Base-by-base conservation (phyloP, 106 monocot species). In the Phalaenopsis equestris region DNA sequence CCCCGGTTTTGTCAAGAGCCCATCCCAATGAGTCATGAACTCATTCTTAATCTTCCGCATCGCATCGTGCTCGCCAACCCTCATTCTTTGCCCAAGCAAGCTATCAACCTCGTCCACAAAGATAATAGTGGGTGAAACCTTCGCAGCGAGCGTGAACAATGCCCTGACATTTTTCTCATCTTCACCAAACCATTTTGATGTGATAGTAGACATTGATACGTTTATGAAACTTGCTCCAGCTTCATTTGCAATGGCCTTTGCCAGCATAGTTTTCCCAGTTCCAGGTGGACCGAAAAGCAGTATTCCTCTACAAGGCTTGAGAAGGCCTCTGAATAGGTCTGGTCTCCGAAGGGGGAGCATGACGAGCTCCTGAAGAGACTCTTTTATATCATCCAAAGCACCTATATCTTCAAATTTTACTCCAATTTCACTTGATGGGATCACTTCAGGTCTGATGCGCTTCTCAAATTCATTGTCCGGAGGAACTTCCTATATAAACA, bases 131-230 rank as follows among this genome's bases (percentile, higher is more conserved):
- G 95, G 95, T 21, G 95, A 88, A 3, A 95, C 90, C 81, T 92
- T 95, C 43, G 92, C 89, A 36, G 95, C 95, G 12, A 95, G 81
- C 6, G 92, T 87, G 79, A 95, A 95, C 76, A 95, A 79, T 17
- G 92, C 95, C 73, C 92, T 84, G 12, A 92, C 90, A 82, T 92
- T 92, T 49, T 95, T 95, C 86, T 95, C 95, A 75, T 92, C 95
- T 83, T 95, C 95, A n/a, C 95, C 95, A 84, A 95, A 95, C 95
- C 95, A 95, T 86, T 95, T 95, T 73, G 95, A 95, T 14, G 95
- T 95, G n/a, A 95, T 87, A 45, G 92, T 92, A 45, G 95, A 95
- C 92, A 92, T 92, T 12, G 95, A 92, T 58, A 92, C 90, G 77
- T 92, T 95, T 49, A 95, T 95, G 55, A 95, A 95, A 86, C 89